These are phyloP conservation scores for Saccharomyces hybrid DNA, from an alignment of 1,139 yeast genomes.

Conservation along the genomic window DNA sequence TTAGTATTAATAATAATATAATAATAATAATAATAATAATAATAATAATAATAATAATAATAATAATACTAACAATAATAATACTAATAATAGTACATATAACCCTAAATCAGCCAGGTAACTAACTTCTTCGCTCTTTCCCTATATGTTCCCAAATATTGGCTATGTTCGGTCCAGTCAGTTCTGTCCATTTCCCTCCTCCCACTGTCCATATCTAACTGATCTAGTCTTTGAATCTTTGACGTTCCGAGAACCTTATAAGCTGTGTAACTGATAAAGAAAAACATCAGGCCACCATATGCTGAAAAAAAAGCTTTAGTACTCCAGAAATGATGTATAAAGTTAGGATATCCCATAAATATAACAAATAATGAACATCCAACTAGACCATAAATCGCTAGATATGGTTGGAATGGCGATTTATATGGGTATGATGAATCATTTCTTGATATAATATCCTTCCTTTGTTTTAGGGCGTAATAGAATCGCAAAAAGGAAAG, in stretches of 20 bases:
- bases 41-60: too few relatives aligned
- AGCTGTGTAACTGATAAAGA: constrained; percentile 45
- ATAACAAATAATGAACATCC: constrained; percentile 46
- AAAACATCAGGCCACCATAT: constrained; percentile 58
- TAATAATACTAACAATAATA: neutral
- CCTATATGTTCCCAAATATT: constrained; percentile 28
- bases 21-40: too few relatives aligned
- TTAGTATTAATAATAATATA: too few relatives aligned
- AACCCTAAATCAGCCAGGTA: constrained; percentile 17
- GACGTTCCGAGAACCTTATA: constrained; percentile 55
- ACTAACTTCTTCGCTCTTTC: constrained; percentile 25
- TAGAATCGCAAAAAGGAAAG: constrained; percentile 64
- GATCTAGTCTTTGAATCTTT: constrained; percentile 46
- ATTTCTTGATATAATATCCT: constrained; percentile 55
- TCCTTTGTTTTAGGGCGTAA: constrained; percentile 57
- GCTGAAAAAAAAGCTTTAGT: constrained; percentile 57
- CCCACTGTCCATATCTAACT: constrained; percentile 71
- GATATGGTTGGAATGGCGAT: constrained; percentile 72
- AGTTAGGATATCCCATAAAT: constrained; percentile 66
- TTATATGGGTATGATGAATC: constrained; percentile 64
- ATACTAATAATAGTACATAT: neutral
- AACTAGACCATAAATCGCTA: constrained; percentile 59
- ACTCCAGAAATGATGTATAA: constrained; percentile 55
- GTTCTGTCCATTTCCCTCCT: constrained; percentile 65
- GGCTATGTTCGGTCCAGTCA: constrained; percentile 34